Base-by-base conservation (phyloP, 179 eudicot species). In the Heliamphora pulchella region DNA sequence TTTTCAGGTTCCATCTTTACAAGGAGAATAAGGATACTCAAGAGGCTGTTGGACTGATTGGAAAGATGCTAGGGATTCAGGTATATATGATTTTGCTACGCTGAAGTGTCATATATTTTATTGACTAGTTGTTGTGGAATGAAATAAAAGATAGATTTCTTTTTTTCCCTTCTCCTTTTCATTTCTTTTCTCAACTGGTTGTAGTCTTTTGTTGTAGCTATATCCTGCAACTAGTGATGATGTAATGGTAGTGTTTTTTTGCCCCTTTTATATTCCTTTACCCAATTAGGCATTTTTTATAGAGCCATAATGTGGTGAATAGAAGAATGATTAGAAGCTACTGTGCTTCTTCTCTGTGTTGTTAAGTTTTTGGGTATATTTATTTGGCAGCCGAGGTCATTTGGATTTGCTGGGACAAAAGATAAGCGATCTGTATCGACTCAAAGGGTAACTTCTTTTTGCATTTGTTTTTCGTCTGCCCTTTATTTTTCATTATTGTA, bases 1-100 rank as follows among this genome's bases (percentile, higher is more conserved):
- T 31, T 80, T 77, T 82, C 78, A 96, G 99, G 90, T 96, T 96
- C 87, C 89, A 92, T 90, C 93, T 96, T 75, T 96, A 87, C 93
- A 96, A 96, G 90, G 99, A 96, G 93, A 96, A 96, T 81, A 96
- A 96, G 89, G 99, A 96, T 81, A 96, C 99, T 43, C 99, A 96
- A 81, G 99, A 96, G 84, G 97, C 89, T 43, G 51, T 96, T 69
- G 90, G 98, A 72, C 72, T 96, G 84, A 89, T 96, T 76, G 98
- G 94, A 74, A 94, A 91, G 92, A 91, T 96, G 98, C 93, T 96
- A 82, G 99, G 98, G 58, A 78, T 90, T 74, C 96, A 96, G 92
- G 99, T 96, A 84, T 68, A 5, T 44, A 54, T 74, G 1, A 47
- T 43, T 74, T 72, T 51, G 46, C 51, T 75, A 18, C 2, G 44